phyloP scores from a whole-genome alignment of 2,329 filamentous ascomycete genomes.

The Aureobasidium sp. region DNA sequence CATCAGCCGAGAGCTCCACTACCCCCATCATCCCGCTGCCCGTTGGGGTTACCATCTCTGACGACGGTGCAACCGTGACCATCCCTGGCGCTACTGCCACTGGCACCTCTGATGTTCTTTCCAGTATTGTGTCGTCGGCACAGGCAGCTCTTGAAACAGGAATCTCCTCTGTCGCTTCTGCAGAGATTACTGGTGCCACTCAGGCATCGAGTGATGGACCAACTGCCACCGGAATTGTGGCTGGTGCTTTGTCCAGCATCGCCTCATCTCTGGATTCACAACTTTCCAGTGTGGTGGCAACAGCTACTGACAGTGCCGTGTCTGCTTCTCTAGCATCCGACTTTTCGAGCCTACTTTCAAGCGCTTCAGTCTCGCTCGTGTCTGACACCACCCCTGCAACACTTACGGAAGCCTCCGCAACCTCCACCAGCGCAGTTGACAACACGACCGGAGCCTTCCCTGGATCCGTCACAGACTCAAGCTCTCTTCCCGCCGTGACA shows the following conservation, averaged over 20 bases:
- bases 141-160: background rate
- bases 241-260: constrained; percentile 23
- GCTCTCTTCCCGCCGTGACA: background rate
- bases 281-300: constrained; percentile 26
- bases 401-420: constrained; percentile 3
- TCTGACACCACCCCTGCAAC: constrained; percentile 19
- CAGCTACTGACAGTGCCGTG: constrained; percentile 24
- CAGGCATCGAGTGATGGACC: constrained; percentile 13
- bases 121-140: constrained; percentile 19
- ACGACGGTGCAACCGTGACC: background rate
- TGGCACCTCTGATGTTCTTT: constrained; percentile 11
- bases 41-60: background rate
- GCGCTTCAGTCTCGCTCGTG: constrained; percentile 25
- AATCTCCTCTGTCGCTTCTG: constrained; percentile 22
- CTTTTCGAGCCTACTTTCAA: constrained; percentile 27
- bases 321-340: constrained; percentile 25
- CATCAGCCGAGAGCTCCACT: constrained; percentile 4
- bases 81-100: constrained; percentile 1
- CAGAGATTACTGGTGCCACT: constrained; percentile 14
- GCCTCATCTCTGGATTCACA: constrained; percentile 26
- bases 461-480: constrained; percentile 6
- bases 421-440: background rate
- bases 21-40: constrained; percentile 5
- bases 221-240: constrained; percentile 17
- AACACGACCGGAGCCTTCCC: constrained; percentile 9